These are phyloP conservation scores for Odonthalia washingtoniensis DNA, from an alignment of 31 red algal species.

Conservation along the genomic window DNA sequence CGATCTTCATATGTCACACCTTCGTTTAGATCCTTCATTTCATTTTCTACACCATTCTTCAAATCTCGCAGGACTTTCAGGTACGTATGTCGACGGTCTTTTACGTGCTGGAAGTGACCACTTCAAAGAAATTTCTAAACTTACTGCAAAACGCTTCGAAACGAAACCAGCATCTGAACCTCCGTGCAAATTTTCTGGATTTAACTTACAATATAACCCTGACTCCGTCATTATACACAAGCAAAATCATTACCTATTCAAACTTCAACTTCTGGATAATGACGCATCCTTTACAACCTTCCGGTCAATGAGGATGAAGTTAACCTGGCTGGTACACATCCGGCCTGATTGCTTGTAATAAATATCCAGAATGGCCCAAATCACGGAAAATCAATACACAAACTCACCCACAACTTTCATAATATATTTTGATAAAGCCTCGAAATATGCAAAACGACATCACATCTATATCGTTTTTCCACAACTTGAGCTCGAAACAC, in stretches of 20 bases:
- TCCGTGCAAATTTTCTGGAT: conserved; percentile 33
- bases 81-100: conserved; percentile 41
- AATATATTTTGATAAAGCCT: conserved; percentile 21
- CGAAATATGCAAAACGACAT: not conserved
- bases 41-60: not conserved
- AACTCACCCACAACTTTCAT: not conserved
- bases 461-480: not conserved
- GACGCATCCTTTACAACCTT: not conserved
- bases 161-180: not conserved
- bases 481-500: not conserved
- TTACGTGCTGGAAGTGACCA: not conserved
- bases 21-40: conserved; percentile 52
- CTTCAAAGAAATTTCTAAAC: not conserved
- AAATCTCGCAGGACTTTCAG: conserved; percentile 22
- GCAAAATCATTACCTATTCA: conserved; percentile 11
- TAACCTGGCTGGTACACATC: conserved; percentile 40
- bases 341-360: conserved; percentile 22
- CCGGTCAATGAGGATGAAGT: no score
- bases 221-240: conserved; percentile 4
- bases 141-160: not conserved
- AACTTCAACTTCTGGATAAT: conserved; percentile 9
- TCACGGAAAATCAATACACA: conserved; percentile 29
- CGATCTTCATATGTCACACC: conserved; percentile 11
- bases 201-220: no score
- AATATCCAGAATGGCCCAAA: conserved; percentile 39